Base-by-base conservation (phyloP, 306 rosid species). In the Quercus engelmannii region DNA sequence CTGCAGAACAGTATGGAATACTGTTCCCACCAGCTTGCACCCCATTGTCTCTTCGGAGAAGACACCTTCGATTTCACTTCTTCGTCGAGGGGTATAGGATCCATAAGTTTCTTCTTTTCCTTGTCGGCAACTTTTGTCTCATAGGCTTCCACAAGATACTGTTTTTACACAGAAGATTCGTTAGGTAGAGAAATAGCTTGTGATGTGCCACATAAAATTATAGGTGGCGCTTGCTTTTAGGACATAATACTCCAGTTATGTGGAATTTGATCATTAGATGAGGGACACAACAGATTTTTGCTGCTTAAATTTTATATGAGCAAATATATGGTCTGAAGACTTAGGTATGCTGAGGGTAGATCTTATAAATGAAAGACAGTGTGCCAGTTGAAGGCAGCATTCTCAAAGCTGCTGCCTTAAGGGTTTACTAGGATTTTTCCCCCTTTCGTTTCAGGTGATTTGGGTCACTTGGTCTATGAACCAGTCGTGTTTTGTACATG, bases 111-210 rank as follows among this genome's bases (percentile, higher is more conserved):
- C 82, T 86, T 93, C 93, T 91, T 96, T 82, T 95, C 98, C 28
- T 73, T 77, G 21, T 93, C 96, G 13, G 96, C 98, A 71, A 87
- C 96, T 74, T 76, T 76, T 31, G 93, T 83, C 78, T 93, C 99
- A 33, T 91, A 93, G 26, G 96, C 92, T 83, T 89, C 99, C 85
- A 91, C 98, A 54, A 96, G 83, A 85, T 93, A 93, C 96, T 95
- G 94, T 61, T 64, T 76, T 55, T 52, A 68, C 9, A 69, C 11
- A 52, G 41, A 52, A 74, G 41, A 79, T 74, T 35, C 65, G 21
- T 52, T 20, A 57, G 20, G 49, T 17, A 69, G 65, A 19, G n/a
- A 21, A n/a, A 58, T 46, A 33, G 72, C 46, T 31, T 75, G 57
- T 69, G 55, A 15, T 15, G 73, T 26, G 46, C 46, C 71, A 12